These are phyloP conservation scores for Nadsonia fulvescens DNA, from an alignment of 805 yeast genomes.

Conservation along the genomic window DNA sequence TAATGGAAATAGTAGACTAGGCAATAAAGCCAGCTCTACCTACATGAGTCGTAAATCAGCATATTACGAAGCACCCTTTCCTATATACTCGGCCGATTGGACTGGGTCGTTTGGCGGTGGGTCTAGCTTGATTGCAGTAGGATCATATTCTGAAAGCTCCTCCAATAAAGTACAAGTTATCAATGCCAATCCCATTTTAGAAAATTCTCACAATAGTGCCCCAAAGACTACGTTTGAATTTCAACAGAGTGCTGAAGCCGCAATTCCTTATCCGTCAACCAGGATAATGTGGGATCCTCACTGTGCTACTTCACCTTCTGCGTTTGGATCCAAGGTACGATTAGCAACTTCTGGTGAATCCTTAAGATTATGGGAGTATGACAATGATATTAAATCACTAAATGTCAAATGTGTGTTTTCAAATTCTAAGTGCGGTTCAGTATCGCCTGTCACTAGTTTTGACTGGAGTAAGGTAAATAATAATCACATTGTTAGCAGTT, in stretches of 20 bases:
- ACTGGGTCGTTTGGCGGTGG: constrained; percentile 19
- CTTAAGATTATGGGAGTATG: constrained; percentile 42
- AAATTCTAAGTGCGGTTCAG: constrained; percentile 24
- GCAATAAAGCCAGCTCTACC: too few relatives aligned
- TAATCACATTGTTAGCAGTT: constrained; percentile 56
- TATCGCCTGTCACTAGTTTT: constrained; percentile 84
- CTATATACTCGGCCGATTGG: constrained; percentile 39
- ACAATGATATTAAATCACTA: constrained; percentile 18
- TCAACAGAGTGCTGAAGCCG: constrained; percentile 30
- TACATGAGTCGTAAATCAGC: constrained; percentile 16
- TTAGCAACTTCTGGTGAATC: constrained; percentile 60
- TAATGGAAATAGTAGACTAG: too few relatives aligned
- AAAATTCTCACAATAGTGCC: too few relatives aligned
- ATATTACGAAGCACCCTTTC: constrained; percentile 30
- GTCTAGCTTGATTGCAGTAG: constrained; percentile 38
- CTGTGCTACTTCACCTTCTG: constrained; percentile 9
- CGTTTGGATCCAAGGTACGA: constrained; percentile 21
- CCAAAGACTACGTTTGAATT: constrained; percentile 25
- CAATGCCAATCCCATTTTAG: constrained; percentile 9
- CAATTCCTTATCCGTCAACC: constrained; percentile 52
- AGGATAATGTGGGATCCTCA: constrained; percentile 55
- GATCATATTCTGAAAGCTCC: constrained; percentile 67
- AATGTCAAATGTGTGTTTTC: constrained; percentile 25
- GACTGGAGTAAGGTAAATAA: constrained; percentile 78
- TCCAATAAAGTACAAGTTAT: constrained; percentile 35